Evolutionary conservation across 306 rosid species (phyloP), one percentile per base, ranked within the genome.

Genomic region (Begonia masoniana): DNA sequence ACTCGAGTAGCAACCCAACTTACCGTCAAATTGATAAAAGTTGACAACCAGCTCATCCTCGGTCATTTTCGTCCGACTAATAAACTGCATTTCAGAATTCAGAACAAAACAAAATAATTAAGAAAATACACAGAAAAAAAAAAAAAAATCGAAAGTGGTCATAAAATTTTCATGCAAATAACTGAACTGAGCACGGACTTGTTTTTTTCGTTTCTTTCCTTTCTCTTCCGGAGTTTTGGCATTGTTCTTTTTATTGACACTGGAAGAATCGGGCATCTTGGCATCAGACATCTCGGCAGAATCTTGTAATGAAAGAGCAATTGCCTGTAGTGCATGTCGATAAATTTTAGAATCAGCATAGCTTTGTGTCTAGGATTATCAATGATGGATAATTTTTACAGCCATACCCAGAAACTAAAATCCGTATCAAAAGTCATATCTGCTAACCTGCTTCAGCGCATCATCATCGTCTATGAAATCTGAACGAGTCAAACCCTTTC

Each of bases 1-100:
- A 3, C 49, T 45, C 14, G 13, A 45, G n/a, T 10, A 9, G 49
- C 49, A 12, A 10, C 49, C 71, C 15, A 60, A 45, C 47, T 73
- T 83, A 91, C 97, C 97, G 66, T 91, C 96, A 68, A 91, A 74
- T 66, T 77, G 89, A 69, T 65, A 91, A 74, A 80, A 91, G 67
- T 91, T 82, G 52, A 71, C 15, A 50, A 85, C 48, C 57, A 91
- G 69, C 68, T 91, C 97, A 68, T 85, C 95, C 64, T 91, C 94
- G 0, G 83, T 81, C 85, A 91, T 77, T 66, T 85, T 91, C 66
- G 80, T 66, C 70, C 94, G 87, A 77, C 92, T 80, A 23, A 77
- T 13, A 68, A 76, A 78, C 95, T 82, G 81, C 64, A 43, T 58
- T 36, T 60, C 68, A 64, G 52, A 50, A 55, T 58, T 48, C 11